Conservation (phyloP, 257 asterid species). For the Fraxinus quadrangulata region DNA sequence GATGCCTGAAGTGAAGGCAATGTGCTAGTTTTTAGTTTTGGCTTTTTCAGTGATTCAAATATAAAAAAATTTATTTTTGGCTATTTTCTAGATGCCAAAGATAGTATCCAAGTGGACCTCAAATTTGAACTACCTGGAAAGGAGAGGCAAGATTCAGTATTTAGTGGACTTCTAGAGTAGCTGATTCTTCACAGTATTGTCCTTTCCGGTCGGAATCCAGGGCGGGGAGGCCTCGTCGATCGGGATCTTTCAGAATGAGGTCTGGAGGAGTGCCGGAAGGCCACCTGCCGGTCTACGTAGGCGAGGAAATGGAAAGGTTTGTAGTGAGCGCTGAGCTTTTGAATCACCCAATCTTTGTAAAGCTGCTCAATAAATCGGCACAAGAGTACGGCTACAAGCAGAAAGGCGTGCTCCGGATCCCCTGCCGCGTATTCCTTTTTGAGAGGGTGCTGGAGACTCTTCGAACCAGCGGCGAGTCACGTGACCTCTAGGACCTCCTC, state of each 20-base stretch:
- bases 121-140: constrained; percentile 96
- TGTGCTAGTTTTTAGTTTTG: constrained; percentile 4
- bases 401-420: constrained; percentile 48
- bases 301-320: constrained; percentile 24
- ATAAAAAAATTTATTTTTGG: constrained; percentile 9
- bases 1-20: no score
- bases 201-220: constrained; percentile 31
- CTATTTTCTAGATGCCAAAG: not conserved
- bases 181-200: constrained; percentile 43
- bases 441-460: constrained; percentile 50
- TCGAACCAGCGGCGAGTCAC: constrained; percentile 26
- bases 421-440: constrained; percentile 44
- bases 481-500: constrained; percentile 40
- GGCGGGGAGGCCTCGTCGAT: constrained; percentile 13
- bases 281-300: constrained; percentile 52
- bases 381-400: not conserved
- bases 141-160: constrained; percentile 98
- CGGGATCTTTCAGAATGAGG: constrained; percentile 18
- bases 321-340: not conserved
- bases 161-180: constrained; percentile 64
- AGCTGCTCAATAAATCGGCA: not conserved
- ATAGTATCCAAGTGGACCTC: constrained; percentile 55
- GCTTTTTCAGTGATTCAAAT: constrained; percentile 7
- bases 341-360: not conserved
- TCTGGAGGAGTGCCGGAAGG: constrained; percentile 44